Evolutionary conservation across 306 rosid species (phyloP).

Genomic region (Alnus rubra): DNA sequence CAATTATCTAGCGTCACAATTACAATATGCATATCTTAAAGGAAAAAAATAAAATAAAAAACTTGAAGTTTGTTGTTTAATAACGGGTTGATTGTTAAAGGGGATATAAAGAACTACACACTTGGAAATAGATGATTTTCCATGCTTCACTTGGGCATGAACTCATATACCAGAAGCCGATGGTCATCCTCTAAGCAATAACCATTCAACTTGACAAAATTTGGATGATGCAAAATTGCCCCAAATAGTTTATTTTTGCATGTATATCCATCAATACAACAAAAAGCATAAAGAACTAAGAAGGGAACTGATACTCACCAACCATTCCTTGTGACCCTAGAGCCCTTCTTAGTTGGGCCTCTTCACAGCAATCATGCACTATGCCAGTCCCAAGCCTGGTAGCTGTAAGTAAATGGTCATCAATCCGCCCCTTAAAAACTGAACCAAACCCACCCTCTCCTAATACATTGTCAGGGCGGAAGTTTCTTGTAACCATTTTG

Average conservation of each 20-base stretch:
- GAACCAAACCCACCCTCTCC: constrained; percentile 99
- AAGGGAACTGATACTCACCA: constrained; percentile 49
- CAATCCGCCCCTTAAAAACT: constrained; percentile 93
- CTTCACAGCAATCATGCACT: constrained; percentile 77
- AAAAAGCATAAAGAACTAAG: too few species aligned
- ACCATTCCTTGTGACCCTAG: constrained; percentile 97
- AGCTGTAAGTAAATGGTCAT: constrained; percentile 66
- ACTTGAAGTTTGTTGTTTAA: neutral
- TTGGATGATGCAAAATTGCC: constrained; percentile 79
- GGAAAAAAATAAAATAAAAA: neutral
- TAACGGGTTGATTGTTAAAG: neutral
- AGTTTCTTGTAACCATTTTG: constrained; percentile 76
- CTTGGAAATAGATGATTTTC: constrained; percentile 95
- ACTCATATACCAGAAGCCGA: constrained; percentile 85
- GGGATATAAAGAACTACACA: constrained; percentile 41
- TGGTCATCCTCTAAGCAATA: constrained; percentile 93
- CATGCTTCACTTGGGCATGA: constrained; percentile 95
- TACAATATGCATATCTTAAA: neutral
- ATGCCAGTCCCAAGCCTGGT: constrained; percentile 78
- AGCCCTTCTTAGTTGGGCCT: constrained; percentile 81
- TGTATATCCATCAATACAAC: constrained; percentile 29
- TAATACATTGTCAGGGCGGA: constrained; percentile 88
- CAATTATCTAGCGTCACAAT: constrained; percentile 8
- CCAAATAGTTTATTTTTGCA: constrained; percentile 96
- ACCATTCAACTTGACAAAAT: constrained; percentile 89